A percentile compares a stretch with the other conserved stretches of the same genome.
Evolutionary conservation across 371 early-diverging fungal species (phyloP).

Genomic region (Aphelidium insulamus): DNA sequence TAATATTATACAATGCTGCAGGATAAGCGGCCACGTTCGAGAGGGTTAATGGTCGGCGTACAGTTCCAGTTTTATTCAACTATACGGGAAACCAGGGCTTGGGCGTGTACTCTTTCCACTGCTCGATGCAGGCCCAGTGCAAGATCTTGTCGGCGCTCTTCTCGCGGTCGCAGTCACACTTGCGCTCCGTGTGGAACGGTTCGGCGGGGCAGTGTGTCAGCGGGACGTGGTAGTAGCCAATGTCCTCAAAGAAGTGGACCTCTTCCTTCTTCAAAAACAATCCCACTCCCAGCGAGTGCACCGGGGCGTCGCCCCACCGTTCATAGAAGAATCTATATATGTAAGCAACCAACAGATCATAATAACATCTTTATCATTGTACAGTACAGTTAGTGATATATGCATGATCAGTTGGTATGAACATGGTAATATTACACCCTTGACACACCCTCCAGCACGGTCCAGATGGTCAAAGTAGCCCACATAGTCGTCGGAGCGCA

Average conservation of each 20-base stretch:
- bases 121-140: too few relatives aligned
- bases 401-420: too few relatives aligned
- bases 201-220: constrained; percentile 39
- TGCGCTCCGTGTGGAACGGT: constrained; percentile 15
- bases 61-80: too few relatives aligned
- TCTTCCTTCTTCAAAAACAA: constrained; percentile 35
- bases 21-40: too few relatives aligned
- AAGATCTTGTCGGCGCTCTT: constrained; percentile 7
- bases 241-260: constrained; percentile 72
- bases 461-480: constrained; percentile 66
- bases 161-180: constrained; percentile 36
- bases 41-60: too few relatives aligned
- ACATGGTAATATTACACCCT: too few relatives aligned
- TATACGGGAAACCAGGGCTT: too few relatives aligned
- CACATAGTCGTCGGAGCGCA: constrained; percentile 38
- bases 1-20: too few relatives aligned
- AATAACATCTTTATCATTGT: too few relatives aligned
- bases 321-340: constrained; percentile 96
- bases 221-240: constrained; percentile 47
- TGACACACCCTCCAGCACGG: constrained; percentile 49
- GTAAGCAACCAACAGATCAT: too few relatives aligned
- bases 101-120: too few relatives aligned
- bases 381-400: too few relatives aligned
- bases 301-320: constrained; percentile 92
- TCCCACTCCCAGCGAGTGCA: constrained; percentile 60